Conservation (phyloP, 441 rosid species). For the Euphorbia celastroides region DNA sequence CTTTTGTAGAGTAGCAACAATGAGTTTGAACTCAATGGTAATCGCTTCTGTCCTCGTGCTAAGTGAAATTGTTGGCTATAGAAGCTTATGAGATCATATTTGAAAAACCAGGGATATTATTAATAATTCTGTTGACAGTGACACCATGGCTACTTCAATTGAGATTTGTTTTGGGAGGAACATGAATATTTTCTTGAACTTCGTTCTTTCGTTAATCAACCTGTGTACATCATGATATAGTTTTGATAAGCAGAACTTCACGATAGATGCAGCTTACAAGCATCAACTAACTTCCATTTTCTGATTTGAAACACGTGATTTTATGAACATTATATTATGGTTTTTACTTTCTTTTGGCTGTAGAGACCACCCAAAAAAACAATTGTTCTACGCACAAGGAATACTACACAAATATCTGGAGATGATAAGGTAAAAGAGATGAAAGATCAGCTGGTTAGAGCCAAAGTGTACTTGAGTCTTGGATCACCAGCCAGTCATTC, state of each 20-base stretch:
- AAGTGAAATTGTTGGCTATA: not conserved
- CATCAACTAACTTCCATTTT: not conserved
- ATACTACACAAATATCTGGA: conserved; percentile 28
- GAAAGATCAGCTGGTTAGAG: conserved; percentile 77
- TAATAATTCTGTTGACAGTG: not conserved
- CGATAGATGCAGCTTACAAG: not conserved
- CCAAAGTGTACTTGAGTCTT: conserved; percentile 61
- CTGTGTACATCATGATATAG: not conserved
- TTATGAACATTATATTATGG: not conserved
- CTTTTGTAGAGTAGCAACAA: not conserved
- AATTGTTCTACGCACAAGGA: conserved; percentile 21
- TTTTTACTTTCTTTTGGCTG: conserved; percentile 20
- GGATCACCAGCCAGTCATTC: conserved; percentile 67
- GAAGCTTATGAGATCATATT: not conserved
- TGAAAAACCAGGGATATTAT: not conserved
- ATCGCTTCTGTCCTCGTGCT: not conserved
- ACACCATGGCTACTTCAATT: not conserved
- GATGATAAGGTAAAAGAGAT: conserved; percentile 66
- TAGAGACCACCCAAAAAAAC: conserved; percentile 34
- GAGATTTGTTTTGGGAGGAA: not conserved
- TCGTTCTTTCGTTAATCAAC: not conserved
- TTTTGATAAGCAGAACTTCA: not conserved
- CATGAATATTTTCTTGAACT: not conserved
- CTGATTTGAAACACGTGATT: not conserved
- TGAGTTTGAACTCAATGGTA: not conserved